phyloP scores from a whole-genome alignment of 768 basidiomycete species.

The Agrocybe pediades region DNA sequence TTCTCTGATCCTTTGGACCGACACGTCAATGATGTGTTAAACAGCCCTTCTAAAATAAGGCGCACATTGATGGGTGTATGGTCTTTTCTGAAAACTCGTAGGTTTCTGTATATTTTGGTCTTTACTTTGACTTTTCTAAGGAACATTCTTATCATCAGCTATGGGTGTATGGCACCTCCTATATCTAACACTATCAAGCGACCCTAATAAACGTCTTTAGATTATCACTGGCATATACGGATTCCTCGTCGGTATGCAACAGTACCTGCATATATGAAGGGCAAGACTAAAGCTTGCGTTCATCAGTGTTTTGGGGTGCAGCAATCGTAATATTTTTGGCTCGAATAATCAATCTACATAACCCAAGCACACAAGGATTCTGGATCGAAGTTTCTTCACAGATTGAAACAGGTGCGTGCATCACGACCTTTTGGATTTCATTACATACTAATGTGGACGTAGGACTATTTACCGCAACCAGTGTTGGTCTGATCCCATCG shows the following conservation, averaged over 20 bases:
- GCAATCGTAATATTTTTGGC: conserved; percentile 76
- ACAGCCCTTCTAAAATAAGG: conserved; percentile 56
- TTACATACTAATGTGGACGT: neutral
- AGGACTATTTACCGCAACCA: conserved; percentile 81
- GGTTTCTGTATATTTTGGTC: conserved; percentile 22
- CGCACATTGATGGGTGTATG: conserved; percentile 71
- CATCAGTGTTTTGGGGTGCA: conserved; percentile 80
- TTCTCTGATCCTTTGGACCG: conserved; percentile 59
- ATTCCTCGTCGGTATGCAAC: conserved; percentile 60
- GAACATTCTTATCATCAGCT: conserved; percentile 36
- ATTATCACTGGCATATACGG: conserved; percentile 75
- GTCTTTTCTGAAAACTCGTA: conserved; percentile 85
- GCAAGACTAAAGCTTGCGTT: neutral
- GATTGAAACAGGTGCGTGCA: conserved; percentile 65
- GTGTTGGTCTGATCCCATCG: conserved; percentile 78
- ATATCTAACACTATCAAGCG: neutral
- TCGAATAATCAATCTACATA: conserved; percentile 71
- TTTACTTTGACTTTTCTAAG: neutral
- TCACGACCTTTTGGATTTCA: neutral
- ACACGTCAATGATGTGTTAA: conserved; percentile 78
- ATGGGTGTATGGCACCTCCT: conserved; percentile 54
- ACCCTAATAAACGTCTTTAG: conserved; percentile 28
- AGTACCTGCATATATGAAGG: neutral
- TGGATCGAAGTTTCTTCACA: conserved; percentile 85
- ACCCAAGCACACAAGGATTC: conserved; percentile 67